These are phyloP conservation scores for Mortierella sp. DNA, from an alignment of 371 early-diverging fungal genomes.

Conservation along the genomic window DNA sequence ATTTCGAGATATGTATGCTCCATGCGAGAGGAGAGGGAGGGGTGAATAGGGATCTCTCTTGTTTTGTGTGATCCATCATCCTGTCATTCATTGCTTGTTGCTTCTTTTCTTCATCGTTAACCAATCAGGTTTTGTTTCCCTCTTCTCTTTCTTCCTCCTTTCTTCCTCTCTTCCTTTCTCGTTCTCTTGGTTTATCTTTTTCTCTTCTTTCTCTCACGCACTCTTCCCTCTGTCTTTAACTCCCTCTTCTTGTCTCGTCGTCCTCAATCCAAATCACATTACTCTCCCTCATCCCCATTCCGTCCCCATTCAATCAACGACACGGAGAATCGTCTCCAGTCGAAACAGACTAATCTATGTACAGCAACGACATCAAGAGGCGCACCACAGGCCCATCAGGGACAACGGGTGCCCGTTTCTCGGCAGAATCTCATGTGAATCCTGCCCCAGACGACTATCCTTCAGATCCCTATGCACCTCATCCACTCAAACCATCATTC, in stretches of 20 bases:
- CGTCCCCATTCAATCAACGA: neutral
- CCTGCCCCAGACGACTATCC: neutral
- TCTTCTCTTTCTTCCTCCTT: conserved; percentile 7
- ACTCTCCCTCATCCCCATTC: too few relatives aligned
- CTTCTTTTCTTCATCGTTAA: too few relatives aligned
- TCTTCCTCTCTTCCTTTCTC: neutral
- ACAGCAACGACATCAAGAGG: conserved; percentile 47
- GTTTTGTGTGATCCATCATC: too few relatives aligned
- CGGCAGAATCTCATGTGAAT: neutral
- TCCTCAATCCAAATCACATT: neutral
- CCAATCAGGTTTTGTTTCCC: neutral
- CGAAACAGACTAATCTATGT: too few relatives aligned
- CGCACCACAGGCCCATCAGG: conserved; percentile 22
- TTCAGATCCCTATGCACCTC: conserved; percentile 39
- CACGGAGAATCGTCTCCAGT: too few relatives aligned
- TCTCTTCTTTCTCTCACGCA: neutral
- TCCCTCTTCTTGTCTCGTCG: conserved; percentile 2
- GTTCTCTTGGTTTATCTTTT: too few relatives aligned
- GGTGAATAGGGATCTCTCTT: too few relatives aligned
- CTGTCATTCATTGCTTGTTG: too few relatives aligned
- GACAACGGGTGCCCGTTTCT: neutral
- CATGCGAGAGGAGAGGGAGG: too few relatives aligned
- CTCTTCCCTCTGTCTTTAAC: neutral
- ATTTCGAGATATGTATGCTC: too few relatives aligned
- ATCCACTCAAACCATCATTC: conserved; percentile 48